Evolutionary conservation across 208 protist genomes (phyloP).

Genomic region (Trypanosoma mega): DNA sequence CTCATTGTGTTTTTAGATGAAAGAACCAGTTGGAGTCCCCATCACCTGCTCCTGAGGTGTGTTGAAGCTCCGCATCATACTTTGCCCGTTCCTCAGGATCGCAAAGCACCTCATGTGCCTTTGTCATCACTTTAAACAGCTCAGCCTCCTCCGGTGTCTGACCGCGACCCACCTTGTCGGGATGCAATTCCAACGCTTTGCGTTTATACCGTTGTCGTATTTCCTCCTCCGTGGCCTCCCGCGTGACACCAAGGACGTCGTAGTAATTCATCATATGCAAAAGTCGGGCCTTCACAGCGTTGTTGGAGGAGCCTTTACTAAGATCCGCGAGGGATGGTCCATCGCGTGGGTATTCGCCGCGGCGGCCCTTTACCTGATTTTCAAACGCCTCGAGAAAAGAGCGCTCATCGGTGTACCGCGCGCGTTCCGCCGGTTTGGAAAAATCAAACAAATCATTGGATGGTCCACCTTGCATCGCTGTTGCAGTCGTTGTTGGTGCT

Average conservation of each 20-base stretch:
- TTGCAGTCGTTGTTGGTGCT: constrained; percentile 26
- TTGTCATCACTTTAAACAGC: constrained; percentile 89
- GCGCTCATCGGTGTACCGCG: constrained; percentile 49
- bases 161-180: constrained; percentile 59
- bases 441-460: constrained; percentile 67
- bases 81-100: constrained; percentile 51
- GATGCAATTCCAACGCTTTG: constrained; percentile 87
- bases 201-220: constrained; percentile 80
- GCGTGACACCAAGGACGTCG: constrained; percentile 82
- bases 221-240: constrained; percentile 58
- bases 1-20: constrained; percentile 34
- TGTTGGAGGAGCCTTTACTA: constrained; percentile 36
- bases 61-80: constrained; percentile 60
- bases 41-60: not conserved
- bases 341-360: not conserved
- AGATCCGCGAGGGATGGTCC: constrained; percentile 31
- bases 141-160: constrained; percentile 82
- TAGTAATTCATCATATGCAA: constrained; percentile 91
- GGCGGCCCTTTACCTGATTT: constrained; percentile 39
- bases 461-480: constrained; percentile 6
- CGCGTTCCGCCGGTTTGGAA: constrained; percentile 41
- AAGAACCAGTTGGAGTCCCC: constrained; percentile 39
- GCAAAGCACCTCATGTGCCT: constrained; percentile 80
- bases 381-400: constrained; percentile 76
- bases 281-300: constrained; percentile 70